Conservation (phyloP, 768 basidiomycete genomes). For the Fibroporia radiculosa region DNA sequence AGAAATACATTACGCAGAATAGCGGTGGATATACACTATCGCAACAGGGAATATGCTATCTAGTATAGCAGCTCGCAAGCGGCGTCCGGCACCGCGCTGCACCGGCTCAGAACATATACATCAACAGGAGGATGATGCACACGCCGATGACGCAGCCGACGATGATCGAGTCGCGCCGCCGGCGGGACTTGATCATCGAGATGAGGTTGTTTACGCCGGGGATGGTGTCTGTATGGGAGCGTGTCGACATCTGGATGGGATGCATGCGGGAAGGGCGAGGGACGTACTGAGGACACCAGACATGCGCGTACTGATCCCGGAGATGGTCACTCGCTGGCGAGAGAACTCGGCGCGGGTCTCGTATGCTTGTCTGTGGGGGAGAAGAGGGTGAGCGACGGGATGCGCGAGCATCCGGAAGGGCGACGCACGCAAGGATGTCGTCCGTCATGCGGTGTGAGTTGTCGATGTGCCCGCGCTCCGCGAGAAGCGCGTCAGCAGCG, state of each 20-base stretch:
- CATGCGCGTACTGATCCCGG: conserved; percentile 81
- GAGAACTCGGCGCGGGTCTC: conserved; percentile 92
- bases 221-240: conserved; percentile 52
- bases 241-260: neutral
- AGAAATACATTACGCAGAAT: too few relatives aligned
- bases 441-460: conserved; percentile 94
- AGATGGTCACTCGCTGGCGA: conserved; percentile 67
- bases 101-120: conserved; percentile 32
- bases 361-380: conserved; percentile 62
- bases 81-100: too few relatives aligned
- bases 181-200: conserved; percentile 86
- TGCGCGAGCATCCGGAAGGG: neutral
- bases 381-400: neutral
- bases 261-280: neutral
- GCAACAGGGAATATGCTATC: too few relatives aligned
- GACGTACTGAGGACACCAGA: conserved; percentile 69
- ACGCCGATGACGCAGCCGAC: conserved; percentile 84
- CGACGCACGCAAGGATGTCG: conserved; percentile 74
- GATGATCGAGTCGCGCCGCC: conserved; percentile 85
- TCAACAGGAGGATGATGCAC: conserved; percentile 58
- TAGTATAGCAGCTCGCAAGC: too few relatives aligned
- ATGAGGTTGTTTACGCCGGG: conserved; percentile 93
- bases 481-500: conserved; percentile 77
- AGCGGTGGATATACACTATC: too few relatives aligned
- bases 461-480: conserved; percentile 86